Evolutionary conservation across 2,329 filamentous ascomycete genomes (phyloP).

Genomic region (Rhinocladiella similis): DNA sequence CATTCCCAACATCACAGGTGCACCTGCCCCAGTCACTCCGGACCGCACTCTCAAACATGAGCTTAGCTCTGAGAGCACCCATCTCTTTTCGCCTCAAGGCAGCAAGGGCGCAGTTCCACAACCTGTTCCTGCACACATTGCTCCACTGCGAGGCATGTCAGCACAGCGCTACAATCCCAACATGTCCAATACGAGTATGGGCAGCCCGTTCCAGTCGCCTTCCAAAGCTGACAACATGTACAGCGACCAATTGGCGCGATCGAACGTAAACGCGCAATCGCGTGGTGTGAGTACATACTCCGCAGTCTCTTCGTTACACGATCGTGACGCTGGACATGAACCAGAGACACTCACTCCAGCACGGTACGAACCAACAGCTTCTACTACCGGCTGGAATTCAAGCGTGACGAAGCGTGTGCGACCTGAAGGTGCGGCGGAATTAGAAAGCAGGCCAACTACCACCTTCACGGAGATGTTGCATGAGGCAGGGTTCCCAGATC

Average conservation of each 20-base stretch:
- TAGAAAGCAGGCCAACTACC: conserved; percentile 23
- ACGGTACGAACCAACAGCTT: conserved; percentile 19
- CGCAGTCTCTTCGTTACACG: conserved; percentile 9
- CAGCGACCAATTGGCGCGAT: conserved; percentile 5
- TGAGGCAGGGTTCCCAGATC: conserved; percentile 28
- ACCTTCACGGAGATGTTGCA: conserved; percentile 30
- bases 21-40: conserved; percentile 31
- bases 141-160: conserved; percentile 26
- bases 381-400: neutral
- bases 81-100: conserved; percentile 46
- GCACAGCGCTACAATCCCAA: conserved; percentile 16
- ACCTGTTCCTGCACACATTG: conserved; percentile 21
- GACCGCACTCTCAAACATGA: conserved; percentile 26
- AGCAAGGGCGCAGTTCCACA: conserved; percentile 26
- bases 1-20: neutral
- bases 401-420: conserved; percentile 11
- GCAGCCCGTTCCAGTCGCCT: conserved; percentile 28
- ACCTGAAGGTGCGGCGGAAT: conserved; percentile 2
- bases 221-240: conserved; percentile 13
- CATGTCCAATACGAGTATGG: conserved; percentile 12
- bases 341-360: conserved; percentile 21
- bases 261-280: neutral
- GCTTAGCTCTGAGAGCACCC: conserved; percentile 47
- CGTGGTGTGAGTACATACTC: conserved; percentile 20
- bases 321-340: conserved; percentile 1